Percentiles rank a stretch among this genome's conserved stretches.
Evolutionary conservation across 768 basidiomycete genomes (phyloP).

Genomic region (Suillus alpinus): DNA sequence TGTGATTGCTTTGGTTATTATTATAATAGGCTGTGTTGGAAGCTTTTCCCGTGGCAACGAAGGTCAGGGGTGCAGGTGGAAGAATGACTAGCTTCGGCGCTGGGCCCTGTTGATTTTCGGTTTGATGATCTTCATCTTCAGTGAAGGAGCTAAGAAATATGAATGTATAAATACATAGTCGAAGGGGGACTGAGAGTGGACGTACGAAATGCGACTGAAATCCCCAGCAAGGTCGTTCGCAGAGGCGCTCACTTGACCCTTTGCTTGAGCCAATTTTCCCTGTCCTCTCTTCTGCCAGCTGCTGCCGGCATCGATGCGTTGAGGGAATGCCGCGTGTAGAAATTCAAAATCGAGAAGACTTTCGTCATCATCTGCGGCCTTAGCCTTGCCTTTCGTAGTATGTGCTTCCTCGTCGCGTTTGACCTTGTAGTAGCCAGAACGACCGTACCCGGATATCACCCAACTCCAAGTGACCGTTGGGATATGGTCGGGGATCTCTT

Average conservation of each 20-base stretch:
- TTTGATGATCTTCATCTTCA: background rate
- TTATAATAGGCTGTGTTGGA: background rate
- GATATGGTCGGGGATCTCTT: constrained; percentile 62
- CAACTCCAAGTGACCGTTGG: constrained; percentile 66
- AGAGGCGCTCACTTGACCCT: background rate
- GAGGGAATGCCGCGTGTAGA: constrained; percentile 44
- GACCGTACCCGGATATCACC: constrained; percentile 44
- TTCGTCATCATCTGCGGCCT: constrained; percentile 7
- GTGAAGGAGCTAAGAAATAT: background rate
- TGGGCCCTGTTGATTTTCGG: background rate
- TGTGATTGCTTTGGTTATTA: constrained; percentile 8
- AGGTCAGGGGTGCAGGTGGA: constrained; percentile 24
- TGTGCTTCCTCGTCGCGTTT: constrained; percentile 6
- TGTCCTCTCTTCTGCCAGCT: constrained; percentile 16
- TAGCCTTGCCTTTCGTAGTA: constrained; percentile 13
- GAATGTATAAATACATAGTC: background rate
- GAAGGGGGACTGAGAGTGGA: constrained; percentile 5
- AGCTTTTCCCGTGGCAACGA: constrained; percentile 5
- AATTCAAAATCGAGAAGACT: constrained; percentile 36
- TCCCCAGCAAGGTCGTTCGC: constrained; percentile 26
- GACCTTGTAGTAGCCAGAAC: constrained; percentile 15
- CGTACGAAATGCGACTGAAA: constrained; percentile 49
- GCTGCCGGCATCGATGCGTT: constrained; percentile 46
- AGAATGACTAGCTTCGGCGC: constrained; percentile 13
- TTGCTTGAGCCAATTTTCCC: constrained; percentile 3